phyloP scores from a whole-genome alignment of 2,329 filamentous ascomycete species.

The Zasmidium citrigriseum region DNA sequence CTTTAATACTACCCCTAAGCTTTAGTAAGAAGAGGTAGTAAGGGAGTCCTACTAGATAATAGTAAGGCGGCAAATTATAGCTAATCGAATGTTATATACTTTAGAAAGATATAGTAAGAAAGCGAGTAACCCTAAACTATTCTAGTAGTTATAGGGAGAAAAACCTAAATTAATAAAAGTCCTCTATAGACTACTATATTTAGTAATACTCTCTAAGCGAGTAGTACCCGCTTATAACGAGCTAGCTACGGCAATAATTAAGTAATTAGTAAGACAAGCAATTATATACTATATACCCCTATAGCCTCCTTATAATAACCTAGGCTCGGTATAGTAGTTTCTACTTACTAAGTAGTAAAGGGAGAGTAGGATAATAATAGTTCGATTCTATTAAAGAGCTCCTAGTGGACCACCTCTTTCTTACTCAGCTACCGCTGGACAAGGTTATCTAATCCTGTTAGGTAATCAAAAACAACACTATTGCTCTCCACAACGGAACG shows the following conservation, averaged over 20 bases:
- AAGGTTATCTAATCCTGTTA: too few relatives aligned
- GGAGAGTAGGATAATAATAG: not conserved
- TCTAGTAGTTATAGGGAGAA: not conserved
- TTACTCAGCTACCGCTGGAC: not conserved
- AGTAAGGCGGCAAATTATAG: not conserved
- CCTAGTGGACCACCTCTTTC: not conserved
- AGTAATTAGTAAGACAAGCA: not conserved
- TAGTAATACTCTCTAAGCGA: conserved; percentile 1
- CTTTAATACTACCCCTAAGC: not conserved
- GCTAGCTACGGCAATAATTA: too few relatives aligned
- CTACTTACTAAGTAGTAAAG: not conserved
- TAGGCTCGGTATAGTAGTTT: not conserved
- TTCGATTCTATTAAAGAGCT: conserved; percentile 3
- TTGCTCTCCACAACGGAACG: too few relatives aligned
- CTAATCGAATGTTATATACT: not conserved
- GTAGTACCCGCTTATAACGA: too few relatives aligned
- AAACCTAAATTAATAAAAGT: not conserved
- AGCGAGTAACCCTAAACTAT: not conserved
- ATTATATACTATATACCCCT: not conserved
- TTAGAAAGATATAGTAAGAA: not conserved
- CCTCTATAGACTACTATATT: not conserved
- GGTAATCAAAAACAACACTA: not conserved
- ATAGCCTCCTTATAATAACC: not conserved
- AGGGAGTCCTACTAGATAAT: not conserved
- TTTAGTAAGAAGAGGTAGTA: not conserved